These are phyloP conservation scores for Abrus precatorius DNA, from an alignment of 306 rosid species.

Conservation along the genomic window DNA sequence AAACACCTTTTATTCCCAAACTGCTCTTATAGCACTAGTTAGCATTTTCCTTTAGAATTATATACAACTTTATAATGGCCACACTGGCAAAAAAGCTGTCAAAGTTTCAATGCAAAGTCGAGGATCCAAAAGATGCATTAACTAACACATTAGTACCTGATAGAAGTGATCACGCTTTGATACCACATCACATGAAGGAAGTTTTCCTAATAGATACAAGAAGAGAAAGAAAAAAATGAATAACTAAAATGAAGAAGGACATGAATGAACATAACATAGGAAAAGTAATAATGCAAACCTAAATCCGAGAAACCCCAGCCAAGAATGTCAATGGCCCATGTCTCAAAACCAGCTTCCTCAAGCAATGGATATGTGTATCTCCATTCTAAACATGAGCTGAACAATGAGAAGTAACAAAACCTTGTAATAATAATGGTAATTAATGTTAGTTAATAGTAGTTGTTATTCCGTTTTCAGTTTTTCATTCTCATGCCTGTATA, in stretches of 20 bases:
- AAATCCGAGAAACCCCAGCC: constrained; percentile 94
- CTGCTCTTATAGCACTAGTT: too few relatives aligned
- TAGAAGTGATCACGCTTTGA: constrained; percentile 78
- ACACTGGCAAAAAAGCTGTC: neutral
- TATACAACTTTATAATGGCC: neutral
- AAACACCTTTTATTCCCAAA: too few relatives aligned
- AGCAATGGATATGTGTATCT: constrained; percentile 80
- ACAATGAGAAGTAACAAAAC: constrained; percentile 14
- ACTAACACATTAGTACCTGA: constrained; percentile 56
- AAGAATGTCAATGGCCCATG: constrained; percentile 90
- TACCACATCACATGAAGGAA: constrained; percentile 67
- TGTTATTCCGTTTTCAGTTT: too few relatives aligned
- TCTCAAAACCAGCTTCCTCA: constrained; percentile 79
- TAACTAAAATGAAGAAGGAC: constrained; percentile 20
- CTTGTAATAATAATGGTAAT: too few relatives aligned
- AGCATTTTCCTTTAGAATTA: neutral
- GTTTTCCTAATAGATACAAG: constrained; percentile 57
- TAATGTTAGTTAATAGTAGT: too few relatives aligned
- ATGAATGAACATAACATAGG: constrained; percentile 19
- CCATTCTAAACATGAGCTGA: constrained; percentile 96
- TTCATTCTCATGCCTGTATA: too few relatives aligned
- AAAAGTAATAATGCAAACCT: constrained; percentile 55
- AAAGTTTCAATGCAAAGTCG: neutral
- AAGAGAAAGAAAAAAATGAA: neutral
- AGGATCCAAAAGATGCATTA: constrained; percentile 6